Conservation (phyloP, 2,329 filamentous ascomycete species). For the Cladobotryum mycophilum region DNA sequence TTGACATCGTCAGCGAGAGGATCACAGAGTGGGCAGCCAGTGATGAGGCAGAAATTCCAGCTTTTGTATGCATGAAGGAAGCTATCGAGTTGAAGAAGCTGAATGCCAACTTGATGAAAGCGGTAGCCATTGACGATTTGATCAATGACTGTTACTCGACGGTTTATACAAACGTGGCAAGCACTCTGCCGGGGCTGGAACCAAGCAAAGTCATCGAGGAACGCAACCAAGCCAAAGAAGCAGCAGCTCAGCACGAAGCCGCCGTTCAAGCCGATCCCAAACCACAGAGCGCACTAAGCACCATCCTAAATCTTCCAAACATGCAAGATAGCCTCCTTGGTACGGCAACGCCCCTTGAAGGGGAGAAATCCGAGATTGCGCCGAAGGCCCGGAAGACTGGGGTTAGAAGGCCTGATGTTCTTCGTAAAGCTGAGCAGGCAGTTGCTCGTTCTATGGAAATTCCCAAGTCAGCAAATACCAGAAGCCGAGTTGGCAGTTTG, state of each 20-base stretch:
- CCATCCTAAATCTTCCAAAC: slow-evolving; percentile 37
- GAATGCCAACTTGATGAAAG: slow-evolving; percentile 83
- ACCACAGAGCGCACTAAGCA: slow-evolving; percentile 32
- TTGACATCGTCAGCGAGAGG: slow-evolving; percentile 49
- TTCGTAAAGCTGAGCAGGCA: slow-evolving; percentile 56
- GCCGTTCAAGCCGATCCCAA: slow-evolving; percentile 30
- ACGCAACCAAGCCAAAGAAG: slow-evolving; percentile 37
- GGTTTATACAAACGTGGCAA: slow-evolving; percentile 63
- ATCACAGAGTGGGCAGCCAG: slow-evolving; percentile 49
- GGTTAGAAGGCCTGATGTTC: slow-evolving; percentile 50
- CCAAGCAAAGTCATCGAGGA: slow-evolving; percentile 42
- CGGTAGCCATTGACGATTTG: slow-evolving; percentile 81
- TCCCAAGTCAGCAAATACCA: slow-evolving; percentile 36
- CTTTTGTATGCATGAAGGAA: slow-evolving; percentile 51
- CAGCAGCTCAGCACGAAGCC: slow-evolving; percentile 30
- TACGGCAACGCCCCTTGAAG: slow-evolving; percentile 29
- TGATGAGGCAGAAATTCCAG: slow-evolving; percentile 32
- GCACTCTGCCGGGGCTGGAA: slow-evolving; percentile 47
- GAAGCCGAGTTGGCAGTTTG: slow-evolving; percentile 45
- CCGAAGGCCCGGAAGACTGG: slow-evolving; percentile 37
- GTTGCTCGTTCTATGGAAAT: slow-evolving; percentile 46
- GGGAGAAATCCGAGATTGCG: slow-evolving; percentile 36
- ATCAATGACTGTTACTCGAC: slow-evolving; percentile 83
- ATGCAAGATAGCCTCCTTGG: slow-evolving; percentile 32
- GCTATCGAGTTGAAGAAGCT: slow-evolving; percentile 59